These are phyloP conservation scores for Yamadazyma dendronema DNA, from an alignment of 1,139 yeast species.

Conservation along the genomic window DNA sequence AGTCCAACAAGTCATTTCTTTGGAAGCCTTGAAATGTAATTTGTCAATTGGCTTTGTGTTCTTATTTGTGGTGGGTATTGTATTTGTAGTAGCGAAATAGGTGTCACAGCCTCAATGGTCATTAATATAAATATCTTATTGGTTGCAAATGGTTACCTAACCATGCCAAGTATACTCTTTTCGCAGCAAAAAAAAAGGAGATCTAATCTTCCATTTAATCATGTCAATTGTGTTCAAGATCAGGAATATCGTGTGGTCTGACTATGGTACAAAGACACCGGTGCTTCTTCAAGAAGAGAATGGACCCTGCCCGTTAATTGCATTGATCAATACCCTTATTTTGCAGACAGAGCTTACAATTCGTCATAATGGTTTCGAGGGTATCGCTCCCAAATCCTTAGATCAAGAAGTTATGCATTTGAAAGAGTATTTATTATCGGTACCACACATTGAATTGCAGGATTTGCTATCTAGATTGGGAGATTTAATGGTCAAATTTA, in stretches of 20 bases:
- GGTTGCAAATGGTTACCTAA: no score
- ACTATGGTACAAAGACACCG: slow-evolving; percentile 41
- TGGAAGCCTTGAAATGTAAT: slow-evolving; percentile 29
- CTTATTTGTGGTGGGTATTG: not conserved
- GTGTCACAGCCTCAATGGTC: no score
- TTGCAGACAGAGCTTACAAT: slow-evolving; percentile 38
- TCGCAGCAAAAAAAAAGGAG: not conserved
- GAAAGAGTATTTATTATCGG: slow-evolving; percentile 5
- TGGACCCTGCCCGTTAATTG: slow-evolving; percentile 91
- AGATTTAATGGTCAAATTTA: slow-evolving; percentile 35
- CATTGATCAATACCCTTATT: slow-evolving; percentile 69
- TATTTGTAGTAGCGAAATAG: slow-evolving; percentile 1
- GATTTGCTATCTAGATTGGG: slow-evolving; percentile 47
- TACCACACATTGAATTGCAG: slow-evolving; percentile 19
- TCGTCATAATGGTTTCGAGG: slow-evolving; percentile 15
- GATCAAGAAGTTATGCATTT: slow-evolving; percentile 8
- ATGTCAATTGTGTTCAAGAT: slow-evolving; percentile 20
- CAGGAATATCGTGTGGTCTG: slow-evolving; percentile 28
- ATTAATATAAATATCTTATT: no score
- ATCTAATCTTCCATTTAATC: not conserved
- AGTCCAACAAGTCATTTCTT: slow-evolving; percentile 24
- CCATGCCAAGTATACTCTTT: no score
- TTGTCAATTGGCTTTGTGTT: slow-evolving; percentile 13
- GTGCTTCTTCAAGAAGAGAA: slow-evolving; percentile 77
- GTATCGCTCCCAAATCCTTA: slow-evolving; percentile 4